Base-by-base conservation (phyloP, 306 rosid species). In the Quercus aquifolioides region DNA sequence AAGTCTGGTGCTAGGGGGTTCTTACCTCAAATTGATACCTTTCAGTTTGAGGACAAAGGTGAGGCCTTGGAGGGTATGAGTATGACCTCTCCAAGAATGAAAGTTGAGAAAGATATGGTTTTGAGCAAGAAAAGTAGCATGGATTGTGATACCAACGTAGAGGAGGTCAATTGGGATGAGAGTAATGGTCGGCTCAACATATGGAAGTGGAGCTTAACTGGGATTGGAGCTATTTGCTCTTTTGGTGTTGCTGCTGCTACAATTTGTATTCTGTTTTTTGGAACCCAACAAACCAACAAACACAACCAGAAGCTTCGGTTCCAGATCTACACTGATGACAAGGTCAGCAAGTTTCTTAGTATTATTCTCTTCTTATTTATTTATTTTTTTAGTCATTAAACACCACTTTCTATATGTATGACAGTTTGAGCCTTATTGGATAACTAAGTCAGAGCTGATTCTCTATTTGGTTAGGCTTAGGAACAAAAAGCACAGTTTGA, bases 241-340 rank as follows among this genome's bases (percentile, higher is more conserved):
- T 90, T 92, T 73, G 97, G 97, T 26, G 82, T 94, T 85, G 93
- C 93, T 76, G 98, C 94, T 71, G 97, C 94, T 25, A 89, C 98
- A 21, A 65, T 94, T 71, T 94, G 94, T 86, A 73, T 92, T 71
- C 62, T 92, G 21, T 74, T 85, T 38, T 54, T 89, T 26, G 97
- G 98, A 74, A 88, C 73, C 69, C 89, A 90, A 1, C 90, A 91
- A 5, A 85, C 64, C 41, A 87, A 76, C 85, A 83, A 75, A 43
- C 63, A 80, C 2, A 78, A 86, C 69, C 97, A 87, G 13, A 90
- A 85, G 76, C 85, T 86, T 76, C 80, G 85, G 33, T 85, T 92
- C 80, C 92, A 86, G 88, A 86, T 94, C 87, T 90, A 79, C 80
- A 79, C 86, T 13, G 87, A 87, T 76, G 94, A 88, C 77, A 91